Evolutionary conservation across 192 early-diverging fungal species (phyloP), one percentile per base, ranked within the genome.

Genomic region (Thoreauomyces humboldtii): DNA sequence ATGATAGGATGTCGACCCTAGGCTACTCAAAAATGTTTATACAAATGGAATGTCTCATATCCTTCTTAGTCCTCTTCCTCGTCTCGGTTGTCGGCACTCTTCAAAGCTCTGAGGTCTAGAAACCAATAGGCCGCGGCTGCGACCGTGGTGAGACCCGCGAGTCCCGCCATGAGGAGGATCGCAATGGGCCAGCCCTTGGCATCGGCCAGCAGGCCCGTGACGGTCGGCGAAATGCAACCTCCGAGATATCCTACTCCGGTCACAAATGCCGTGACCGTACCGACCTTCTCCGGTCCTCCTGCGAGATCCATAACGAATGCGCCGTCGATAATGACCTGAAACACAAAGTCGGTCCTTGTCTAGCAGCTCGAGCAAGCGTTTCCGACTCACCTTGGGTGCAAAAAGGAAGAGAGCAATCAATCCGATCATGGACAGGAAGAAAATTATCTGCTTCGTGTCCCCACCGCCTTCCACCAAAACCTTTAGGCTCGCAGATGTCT

Each of bases 211-310:
- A 34, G 31, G 24, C 65, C 65, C 7, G 44, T 28, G 5, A 68
- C 57, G 17, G 46, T 36, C 14, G 65, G 65, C 22, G 65, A 68
- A 0, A 68, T 12, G 28, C 42, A 60, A 12, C 45, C 55, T 9
- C 65, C 65, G n/a, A 68, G n/a, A 34, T 68, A 60, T 36, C 65
- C 65, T 21, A 68, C 42, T 27, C 65, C 65, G 21, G 65, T 68
- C n/a, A 60, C 65, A 35, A 60, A 59, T 12, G 65, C 65, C 25
- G 65, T 68, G 5, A 68, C 47, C 4, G 28, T 68, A 11, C 58
- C 56, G 25, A 68, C 56, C 7, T 45, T 43, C 19, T 45, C 43
- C 7, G 38, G 27, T 19, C 58, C 65, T 11, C 65, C 65, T 7
- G 65, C 65, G 0, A 68, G 29, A 28, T 68, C 65, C 65, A 68